These are phyloP conservation scores for Leucosporidium yakuticum DNA, from an alignment of 768 basidiomycete genomes.

Conservation along the genomic window DNA sequence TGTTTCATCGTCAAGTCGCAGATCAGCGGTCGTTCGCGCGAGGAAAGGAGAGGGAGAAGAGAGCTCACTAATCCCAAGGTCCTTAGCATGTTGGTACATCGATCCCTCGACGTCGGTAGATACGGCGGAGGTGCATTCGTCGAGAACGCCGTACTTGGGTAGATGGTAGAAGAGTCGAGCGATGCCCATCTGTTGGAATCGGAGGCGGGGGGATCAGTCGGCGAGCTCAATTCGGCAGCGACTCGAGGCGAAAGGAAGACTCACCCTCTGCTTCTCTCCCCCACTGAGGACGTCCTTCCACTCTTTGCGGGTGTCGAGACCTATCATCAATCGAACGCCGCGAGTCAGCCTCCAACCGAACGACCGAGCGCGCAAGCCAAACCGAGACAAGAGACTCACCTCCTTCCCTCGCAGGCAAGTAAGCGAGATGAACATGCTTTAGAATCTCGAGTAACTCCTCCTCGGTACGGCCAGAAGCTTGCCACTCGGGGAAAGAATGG, in stretches of 20 bases:
- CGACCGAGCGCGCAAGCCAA: too few relatives aligned
- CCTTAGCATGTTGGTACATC: conserved; percentile 62
- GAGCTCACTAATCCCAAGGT: conserved; percentile 62
- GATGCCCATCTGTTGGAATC: conserved; percentile 64
- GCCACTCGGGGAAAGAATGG: conserved; percentile 69
- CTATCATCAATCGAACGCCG: not conserved
- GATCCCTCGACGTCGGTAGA: conserved; percentile 91
- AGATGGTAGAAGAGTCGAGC: conserved; percentile 86
- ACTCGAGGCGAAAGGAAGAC: conserved; percentile 33
- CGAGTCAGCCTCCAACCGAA: too few relatives aligned
- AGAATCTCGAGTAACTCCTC: conserved; percentile 70
- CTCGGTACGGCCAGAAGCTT: conserved; percentile 56
- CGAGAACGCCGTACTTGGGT: conserved; percentile 75
- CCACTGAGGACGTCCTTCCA: conserved; percentile 88
- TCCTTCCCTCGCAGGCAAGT: conserved; percentile 79
- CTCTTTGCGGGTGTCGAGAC: conserved; percentile 73
- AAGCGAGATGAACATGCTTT: conserved; percentile 72
- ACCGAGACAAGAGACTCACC: too few relatives aligned
- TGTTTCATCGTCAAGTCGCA: not conserved
- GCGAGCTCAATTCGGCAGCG: not conserved
- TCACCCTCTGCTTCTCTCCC: conserved; percentile 87
- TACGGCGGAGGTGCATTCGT: conserved; percentile 93
- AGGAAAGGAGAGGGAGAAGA: not conserved
- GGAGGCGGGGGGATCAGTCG: conserved; percentile 2
- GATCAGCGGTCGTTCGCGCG: not conserved